Conservation (phyloP, 2,329 filamentous ascomycete genomes). For the Aspergillus puulaauensis region DNA sequence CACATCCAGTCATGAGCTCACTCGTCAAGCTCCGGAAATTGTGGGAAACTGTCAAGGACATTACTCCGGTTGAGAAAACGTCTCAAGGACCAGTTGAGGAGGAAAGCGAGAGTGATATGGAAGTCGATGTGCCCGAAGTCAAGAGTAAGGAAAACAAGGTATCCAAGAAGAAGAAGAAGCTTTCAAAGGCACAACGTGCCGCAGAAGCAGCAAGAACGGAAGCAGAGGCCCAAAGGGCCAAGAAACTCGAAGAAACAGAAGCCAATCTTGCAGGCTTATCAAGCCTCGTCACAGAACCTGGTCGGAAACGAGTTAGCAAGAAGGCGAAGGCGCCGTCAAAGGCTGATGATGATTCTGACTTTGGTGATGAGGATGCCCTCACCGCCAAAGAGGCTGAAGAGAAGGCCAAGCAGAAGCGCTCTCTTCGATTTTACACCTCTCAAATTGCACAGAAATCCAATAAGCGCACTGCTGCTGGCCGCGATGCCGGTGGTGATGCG, state of each 20-base stretch:
- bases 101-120: conserved; percentile 22
- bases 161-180: conserved; percentile 42
- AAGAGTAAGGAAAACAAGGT: conserved; percentile 39
- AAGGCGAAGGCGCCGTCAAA: conserved; percentile 32
- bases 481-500: conserved; percentile 60
- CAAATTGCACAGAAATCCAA: conserved; percentile 95
- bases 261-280: conserved; percentile 73
- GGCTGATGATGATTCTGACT: conserved; percentile 71
- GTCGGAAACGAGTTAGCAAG: conserved; percentile 46
- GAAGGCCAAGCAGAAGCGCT: conserved; percentile 88
- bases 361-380: conserved; percentile 83
- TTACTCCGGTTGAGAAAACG: conserved; percentile 52
- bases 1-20: conserved; percentile 88
- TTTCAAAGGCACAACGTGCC: conserved; percentile 50
- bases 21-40: conserved; percentile 75
- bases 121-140: conserved; percentile 22
- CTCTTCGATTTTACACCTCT: conserved; percentile 94
- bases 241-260: conserved; percentile 58
- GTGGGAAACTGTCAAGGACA: conserved; percentile 71
- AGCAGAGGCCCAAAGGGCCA: conserved; percentile 54
- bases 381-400: conserved; percentile 77
- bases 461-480: conserved; percentile 65
- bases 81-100: conserved; percentile 1
- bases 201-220: conserved; percentile 55
- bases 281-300: conserved; percentile 53